A percentile compares a stretch with the other conserved stretches of the same genome.
phyloP scores from a whole-genome alignment of 1,139 yeast genomes.

The Diutina neorugosa region DNA sequence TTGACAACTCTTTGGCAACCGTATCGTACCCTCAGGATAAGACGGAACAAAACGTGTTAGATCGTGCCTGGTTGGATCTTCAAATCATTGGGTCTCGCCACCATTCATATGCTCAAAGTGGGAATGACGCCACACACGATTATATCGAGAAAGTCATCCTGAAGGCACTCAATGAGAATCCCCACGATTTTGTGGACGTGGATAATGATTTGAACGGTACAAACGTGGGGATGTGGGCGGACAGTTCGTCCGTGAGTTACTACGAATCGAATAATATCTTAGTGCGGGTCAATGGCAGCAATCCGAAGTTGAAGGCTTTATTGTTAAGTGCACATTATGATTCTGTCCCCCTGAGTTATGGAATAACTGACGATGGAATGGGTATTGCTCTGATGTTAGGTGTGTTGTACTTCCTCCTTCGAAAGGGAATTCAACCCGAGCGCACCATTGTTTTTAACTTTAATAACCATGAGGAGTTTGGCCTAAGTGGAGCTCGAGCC shows the following conservation, averaged over 20 bases:
- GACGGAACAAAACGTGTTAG: slow-evolving; percentile 26
- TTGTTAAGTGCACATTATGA: slow-evolving; percentile 81
- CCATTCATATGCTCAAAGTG: slow-evolving; percentile 72
- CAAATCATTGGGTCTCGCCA: slow-evolving; percentile 52
- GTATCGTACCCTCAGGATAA: slow-evolving; percentile 21
- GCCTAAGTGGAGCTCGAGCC: slow-evolving; percentile 70
- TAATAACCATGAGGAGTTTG: slow-evolving; percentile 87
- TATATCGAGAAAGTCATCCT: slow-evolving; percentile 40
- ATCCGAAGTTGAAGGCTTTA: slow-evolving; percentile 48
- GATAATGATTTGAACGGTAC: slow-evolving; percentile 38
- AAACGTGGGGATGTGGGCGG: slow-evolving; percentile 29
- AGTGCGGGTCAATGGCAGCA: slow-evolving; percentile 58
- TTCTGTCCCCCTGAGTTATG: slow-evolving; percentile 78
- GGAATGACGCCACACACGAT: slow-evolving; percentile 66
- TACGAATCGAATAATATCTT: slow-evolving; percentile 72
- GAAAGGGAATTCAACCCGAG: slow-evolving; percentile 37
- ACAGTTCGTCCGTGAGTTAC: slow-evolving; percentile 43
- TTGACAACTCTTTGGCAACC: slow-evolving; percentile 24
- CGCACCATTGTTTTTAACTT: slow-evolving; percentile 74
- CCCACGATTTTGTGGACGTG: slow-evolving; percentile 29
- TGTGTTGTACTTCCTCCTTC: slow-evolving; percentile 35
- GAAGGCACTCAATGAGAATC: slow-evolving; percentile 14
- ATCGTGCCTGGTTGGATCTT: slow-evolving; percentile 53
- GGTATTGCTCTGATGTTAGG: slow-evolving; percentile 83
- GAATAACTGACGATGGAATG: slow-evolving; percentile 89